Evolutionary conservation across 1,139 yeast species (phyloP).

Genomic region (Geotrichum restrictum): DNA sequence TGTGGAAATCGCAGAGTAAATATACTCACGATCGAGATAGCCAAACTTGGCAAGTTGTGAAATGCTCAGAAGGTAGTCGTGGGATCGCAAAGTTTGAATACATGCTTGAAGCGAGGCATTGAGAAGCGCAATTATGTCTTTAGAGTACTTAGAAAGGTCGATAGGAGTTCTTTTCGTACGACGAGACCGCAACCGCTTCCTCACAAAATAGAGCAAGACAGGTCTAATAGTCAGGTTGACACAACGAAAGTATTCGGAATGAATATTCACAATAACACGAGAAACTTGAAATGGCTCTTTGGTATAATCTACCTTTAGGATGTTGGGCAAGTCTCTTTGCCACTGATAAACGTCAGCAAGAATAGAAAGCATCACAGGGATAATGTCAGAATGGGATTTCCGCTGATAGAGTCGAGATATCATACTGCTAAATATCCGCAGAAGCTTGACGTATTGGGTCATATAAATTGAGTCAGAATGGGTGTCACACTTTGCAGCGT

Average conservation of each 20-base stretch:
- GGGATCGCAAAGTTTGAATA: constrained; percentile 65
- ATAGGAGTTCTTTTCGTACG: constrained; percentile 52
- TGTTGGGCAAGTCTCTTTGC: constrained; percentile 63
- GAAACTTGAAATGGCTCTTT: constrained; percentile 49
- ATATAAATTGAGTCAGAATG: constrained; percentile 80
- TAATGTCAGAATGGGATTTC: constrained; percentile 55
- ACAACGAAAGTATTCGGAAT: constrained; percentile 85
- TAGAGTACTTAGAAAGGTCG: constrained; percentile 65
- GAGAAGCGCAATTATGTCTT: constrained; percentile 62
- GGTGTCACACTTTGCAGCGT: constrained; percentile 42
- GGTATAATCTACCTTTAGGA: constrained; percentile 61
- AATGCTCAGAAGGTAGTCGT: constrained; percentile 35
- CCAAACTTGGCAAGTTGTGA: constrained; percentile 72
- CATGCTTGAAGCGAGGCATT: constrained; percentile 84
- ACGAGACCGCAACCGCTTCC: constrained; percentile 53
- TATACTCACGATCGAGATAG: constrained; percentile 83
- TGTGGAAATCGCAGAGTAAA: constrained; percentile 77
- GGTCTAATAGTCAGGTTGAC: constrained; percentile 81
- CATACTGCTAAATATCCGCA: constrained; percentile 74
- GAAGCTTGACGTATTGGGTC: constrained; percentile 72
- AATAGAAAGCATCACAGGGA: constrained; percentile 68
- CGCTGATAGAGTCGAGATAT: constrained; percentile 69
- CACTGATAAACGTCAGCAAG: constrained; percentile 67
- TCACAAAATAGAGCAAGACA: constrained; percentile 70
- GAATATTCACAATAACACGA: constrained; percentile 67